Evolutionary conservation across 2,329 filamentous ascomycete genomes (phyloP), one percentile per base, ranked within the genome.

Genomic region (Fusarium sublunatum): DNA sequence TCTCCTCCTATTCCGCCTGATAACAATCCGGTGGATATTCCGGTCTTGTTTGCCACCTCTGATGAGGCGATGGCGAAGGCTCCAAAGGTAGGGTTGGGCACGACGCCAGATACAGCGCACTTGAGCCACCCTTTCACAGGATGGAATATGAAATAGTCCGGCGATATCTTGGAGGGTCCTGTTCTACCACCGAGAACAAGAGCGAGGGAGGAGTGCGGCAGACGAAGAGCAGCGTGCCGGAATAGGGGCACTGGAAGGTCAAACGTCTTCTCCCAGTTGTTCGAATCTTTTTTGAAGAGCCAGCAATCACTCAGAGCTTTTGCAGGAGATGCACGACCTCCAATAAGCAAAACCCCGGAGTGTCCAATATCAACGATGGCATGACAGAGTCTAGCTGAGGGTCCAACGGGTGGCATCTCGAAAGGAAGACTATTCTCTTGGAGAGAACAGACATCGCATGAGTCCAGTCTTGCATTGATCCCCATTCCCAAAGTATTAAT

Each of bases 301-400:
- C 92, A 97, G 67, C 90, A 93, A 73, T 95, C 91, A 32, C 80
- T 79, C 38, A 92, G 79, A 2, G 87, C 87, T 28, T 82, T 83
- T 11, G 87, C 82, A 5, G 93, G 93, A 7, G 92, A 94, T n/a
- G 84, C 82, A 57, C 93, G 85, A 6, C 94, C 94, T 24, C 94
- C 93, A 28, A 86, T 83, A 42, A 97, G 79, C 10, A 97, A 76
- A 57, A 83, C 83, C 13, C 85, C 84, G 22, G 77, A 75, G 31
- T 81, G 77, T 2, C 82, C 83, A 6, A 96, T 73, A 44, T 86
- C 81, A 19, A 90, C 93, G 19, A 93, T 80, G 0, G 91, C 90
- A 74, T 95, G 91, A 67, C 91, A 95, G 81, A 94, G 89, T 40
- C 89, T 74, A 10, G 75, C 67, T 10, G 67, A 55, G 8, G 76